A percentile compares a stretch with the other conserved stretches of the same genome.
These are phyloP conservation scores for Leccinum disarticulatum DNA, from an alignment of 768 basidiomycete genomes.

Conservation along the genomic window DNA sequence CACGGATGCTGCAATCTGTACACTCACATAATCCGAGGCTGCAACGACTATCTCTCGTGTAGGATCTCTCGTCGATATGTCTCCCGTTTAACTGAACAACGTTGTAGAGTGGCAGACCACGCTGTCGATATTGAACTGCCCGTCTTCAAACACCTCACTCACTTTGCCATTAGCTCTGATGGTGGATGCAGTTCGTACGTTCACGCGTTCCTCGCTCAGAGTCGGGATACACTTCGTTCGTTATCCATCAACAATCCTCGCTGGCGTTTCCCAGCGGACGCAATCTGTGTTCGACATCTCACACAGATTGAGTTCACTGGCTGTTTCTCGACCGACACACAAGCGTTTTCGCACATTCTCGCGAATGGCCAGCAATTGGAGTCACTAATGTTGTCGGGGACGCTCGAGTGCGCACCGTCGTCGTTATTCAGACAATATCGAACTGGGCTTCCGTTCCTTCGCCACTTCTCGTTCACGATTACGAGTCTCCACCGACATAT, in stretches of 20 bases:
- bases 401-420: slow-evolving; percentile 52
- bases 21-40: slow-evolving; percentile 52
- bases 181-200: slow-evolving; percentile 42
- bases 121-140: slow-evolving; percentile 47
- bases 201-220: slow-evolving; percentile 49
- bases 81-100: background rate
- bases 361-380: slow-evolving; percentile 65
- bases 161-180: slow-evolving; percentile 57
- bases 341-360: slow-evolving; percentile 62
- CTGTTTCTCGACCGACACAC: slow-evolving; percentile 48
- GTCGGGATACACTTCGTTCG: slow-evolving; percentile 51
- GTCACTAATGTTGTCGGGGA: slow-evolving; percentile 53
- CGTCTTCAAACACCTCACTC: slow-evolving; percentile 53
- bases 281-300: slow-evolving; percentile 60
- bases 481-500: slow-evolving; percentile 44
- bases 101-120: slow-evolving; percentile 36
- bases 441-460: slow-evolving; percentile 57
- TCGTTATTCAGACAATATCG: slow-evolving; percentile 47
- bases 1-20: slow-evolving; percentile 51
- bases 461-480: slow-evolving; percentile 60
- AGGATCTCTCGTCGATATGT: slow-evolving; percentile 13
- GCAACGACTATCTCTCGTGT: slow-evolving; percentile 60
- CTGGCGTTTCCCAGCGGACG: slow-evolving; percentile 59
- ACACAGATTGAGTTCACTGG: slow-evolving; percentile 64
- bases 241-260: slow-evolving; percentile 52